Base-by-base conservation (phyloP, 2,329 filamentous ascomycete genomes). In the Cladophialophora bantiana region DNA sequence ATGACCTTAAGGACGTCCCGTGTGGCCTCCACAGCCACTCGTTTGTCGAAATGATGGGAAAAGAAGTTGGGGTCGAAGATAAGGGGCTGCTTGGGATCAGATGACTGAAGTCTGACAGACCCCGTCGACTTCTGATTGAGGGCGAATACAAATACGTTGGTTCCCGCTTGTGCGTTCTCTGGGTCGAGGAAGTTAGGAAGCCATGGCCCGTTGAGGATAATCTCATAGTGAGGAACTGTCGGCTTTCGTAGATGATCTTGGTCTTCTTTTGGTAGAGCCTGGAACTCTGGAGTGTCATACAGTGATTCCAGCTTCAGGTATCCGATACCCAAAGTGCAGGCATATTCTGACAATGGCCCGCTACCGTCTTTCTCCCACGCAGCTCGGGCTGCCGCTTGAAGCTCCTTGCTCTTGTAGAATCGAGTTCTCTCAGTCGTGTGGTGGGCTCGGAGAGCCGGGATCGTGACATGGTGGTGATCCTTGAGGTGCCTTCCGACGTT, bases 161-260 rank as follows among this genome's bases (percentile, higher is more conserved):
- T 69, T 42, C 74, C 71, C 3, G 73, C 42, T 6, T 71, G 66
- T 4, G 74, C 61, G 13, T 69, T 71, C n/a, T 55, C 57, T 4
- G 73, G 69, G 56, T 74, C 67, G 36, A 71, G 38, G 34, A 73
- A 73, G 34, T 68, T 59, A 7, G 72, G 64, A 12, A 70, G 26
- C 35, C 59, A 60, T n/a, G 61, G 48, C 9, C 20, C 67, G 36
- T 69, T 68, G 15, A 71, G 42, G 7, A 83, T 63, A 15, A 89
- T 74, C 70, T 90, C 88, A 69, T 82, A 88, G 56, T 85, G 81
- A 0, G 88, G 88, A 1, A 89, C 80, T 0, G 83, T 86, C 13
- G 81, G 78, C 20, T 78, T 78, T 52, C 73, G 74, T 0, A 89
- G 73, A 67, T 81, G 83, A 0, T 76, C 73, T 70, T 84, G 80